Base-by-base conservation (phyloP, 2,329 filamentous ascomycete genomes). In the Pseudogymnoascus sp. region DNA sequence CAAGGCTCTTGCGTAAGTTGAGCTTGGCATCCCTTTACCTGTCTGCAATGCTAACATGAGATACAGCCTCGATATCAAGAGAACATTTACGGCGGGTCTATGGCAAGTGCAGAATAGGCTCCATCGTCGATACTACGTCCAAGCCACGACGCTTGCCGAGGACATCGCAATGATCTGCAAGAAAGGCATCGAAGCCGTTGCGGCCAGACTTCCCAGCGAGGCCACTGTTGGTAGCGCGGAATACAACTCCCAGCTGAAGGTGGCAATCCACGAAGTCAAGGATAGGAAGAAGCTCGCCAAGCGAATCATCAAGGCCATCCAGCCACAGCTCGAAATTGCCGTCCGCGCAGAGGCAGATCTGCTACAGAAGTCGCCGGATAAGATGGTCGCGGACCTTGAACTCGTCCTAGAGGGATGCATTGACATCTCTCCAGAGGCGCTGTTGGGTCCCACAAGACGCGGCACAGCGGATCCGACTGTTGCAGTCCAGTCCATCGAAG, bases 211-310 rank as follows among this genome's bases (percentile, higher is more conserved):
- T 14, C 60, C 68, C 37, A 65, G 71, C 64, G 65, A 64, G 37
- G 63, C 64, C 62, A 60, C 69, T 57, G 47, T 67, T 21, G 64
- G 75, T 5, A 77, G 77, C 60, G 75, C 65, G 18, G 69, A 70
- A 54, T 68, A 68, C 34, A 63, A 62, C 14, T 65, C 76, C 4
- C 74, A 76, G 5, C 31, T 65, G 8, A 74, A 71, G 65, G 77
- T 79, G 63, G 74, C 78, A 54, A 76, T 73, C 64, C 66, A 81
- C 8, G 91, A 96, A 70, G 85, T 91, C 65, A 89, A 90, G 64
- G 90, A 96, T 69, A 86, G 89, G 66, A 89, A 90, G 70, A 89
- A 88, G 69, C 79, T 96, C n/a, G 91, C 90, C 23, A 96, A 96
- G 75, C 86, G 92, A 26, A 96, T 97, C 66, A 83, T 96, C 68